Conservation (phyloP, 371 early-diverging fungal species). For the Apophysomyces trapeziformis region DNA sequence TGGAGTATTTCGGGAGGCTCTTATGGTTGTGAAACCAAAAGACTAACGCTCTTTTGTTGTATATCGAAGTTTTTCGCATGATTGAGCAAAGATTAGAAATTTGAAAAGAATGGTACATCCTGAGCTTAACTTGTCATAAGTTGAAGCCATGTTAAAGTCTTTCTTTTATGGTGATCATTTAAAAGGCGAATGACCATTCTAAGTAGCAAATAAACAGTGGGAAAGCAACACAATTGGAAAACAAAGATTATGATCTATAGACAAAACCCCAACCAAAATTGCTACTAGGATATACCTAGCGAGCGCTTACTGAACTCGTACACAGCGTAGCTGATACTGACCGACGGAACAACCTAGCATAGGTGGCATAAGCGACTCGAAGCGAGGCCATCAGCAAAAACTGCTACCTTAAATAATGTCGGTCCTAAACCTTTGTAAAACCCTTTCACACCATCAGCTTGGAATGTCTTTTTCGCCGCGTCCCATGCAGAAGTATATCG, state of each 20-base stretch:
- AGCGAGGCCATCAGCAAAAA: background rate
- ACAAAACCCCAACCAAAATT: background rate
- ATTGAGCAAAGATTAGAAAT: no score
- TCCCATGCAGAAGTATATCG: constrained; percentile 72
- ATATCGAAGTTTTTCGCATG: no score
- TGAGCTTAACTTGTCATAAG: no score
- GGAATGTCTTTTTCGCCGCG: constrained; percentile 69
- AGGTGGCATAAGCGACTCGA: background rate
- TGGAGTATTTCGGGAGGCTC: no score
- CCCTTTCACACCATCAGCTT: constrained; percentile 77
- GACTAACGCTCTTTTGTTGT: no score
- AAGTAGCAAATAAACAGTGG: constrained; percentile 4
- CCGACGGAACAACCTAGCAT: constrained; percentile 64
- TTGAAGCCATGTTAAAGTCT: no score
- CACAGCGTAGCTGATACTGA: constrained; percentile 67
- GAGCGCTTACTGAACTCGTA: constrained; percentile 66
- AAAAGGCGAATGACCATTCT: background rate
- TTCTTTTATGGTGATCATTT: background rate
- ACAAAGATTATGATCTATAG: background rate
- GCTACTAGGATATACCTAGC: constrained; percentile 47
- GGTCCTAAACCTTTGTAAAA: constrained; percentile 91
- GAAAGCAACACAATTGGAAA: constrained; percentile 2
- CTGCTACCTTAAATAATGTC: constrained; percentile 70
- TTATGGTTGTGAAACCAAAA: no score
- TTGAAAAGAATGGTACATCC: no score